Percentiles rank a stretch among this genome's conserved stretches.
Conservation (phyloP, 805 yeast genomes). For the Kuraishia hungarica region DNA sequence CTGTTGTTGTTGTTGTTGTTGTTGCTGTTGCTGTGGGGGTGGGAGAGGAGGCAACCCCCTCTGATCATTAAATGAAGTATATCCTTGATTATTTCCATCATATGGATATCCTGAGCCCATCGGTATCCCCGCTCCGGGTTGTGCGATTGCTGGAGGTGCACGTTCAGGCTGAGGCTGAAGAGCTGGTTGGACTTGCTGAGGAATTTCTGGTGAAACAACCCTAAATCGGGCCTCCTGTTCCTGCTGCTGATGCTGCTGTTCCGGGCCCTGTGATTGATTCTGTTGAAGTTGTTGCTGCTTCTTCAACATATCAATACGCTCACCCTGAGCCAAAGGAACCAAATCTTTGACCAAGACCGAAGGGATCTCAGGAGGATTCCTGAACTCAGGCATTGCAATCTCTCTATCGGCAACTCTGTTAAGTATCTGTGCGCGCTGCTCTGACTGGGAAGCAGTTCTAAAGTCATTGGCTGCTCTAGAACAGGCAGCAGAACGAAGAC, state of each 20-base stretch:
- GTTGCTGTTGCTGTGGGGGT: constrained; percentile 8
- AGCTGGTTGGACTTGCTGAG: too few species aligned
- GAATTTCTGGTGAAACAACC: too few species aligned
- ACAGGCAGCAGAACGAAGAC: constrained; percentile 40
- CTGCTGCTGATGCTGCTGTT: too few species aligned
- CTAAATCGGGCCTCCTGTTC: too few species aligned
- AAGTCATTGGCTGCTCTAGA: constrained; percentile 37
- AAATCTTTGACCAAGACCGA: constrained; percentile 29
- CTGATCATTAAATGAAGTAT: neutral
- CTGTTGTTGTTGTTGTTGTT: constrained; percentile 16
- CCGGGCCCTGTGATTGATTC: constrained; percentile 4
- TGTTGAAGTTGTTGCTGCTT: neutral
- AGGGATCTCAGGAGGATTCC: constrained; percentile 42
- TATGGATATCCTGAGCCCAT: too few species aligned
- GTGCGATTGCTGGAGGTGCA: too few species aligned
- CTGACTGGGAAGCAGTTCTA: constrained; percentile 31
- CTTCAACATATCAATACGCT: constrained; percentile 23
- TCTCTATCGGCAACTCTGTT: constrained; percentile 33
- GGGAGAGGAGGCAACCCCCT: constrained; percentile 1
- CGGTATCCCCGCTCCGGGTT: too few species aligned
- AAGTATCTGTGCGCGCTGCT: constrained; percentile 33
- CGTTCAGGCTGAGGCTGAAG: too few species aligned
- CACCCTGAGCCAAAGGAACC: constrained; percentile 31
- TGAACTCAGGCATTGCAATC: constrained; percentile 33
- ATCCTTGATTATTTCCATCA: neutral